Conservation (phyloP, 441 rosid species). For the Brassica balearica region DNA sequence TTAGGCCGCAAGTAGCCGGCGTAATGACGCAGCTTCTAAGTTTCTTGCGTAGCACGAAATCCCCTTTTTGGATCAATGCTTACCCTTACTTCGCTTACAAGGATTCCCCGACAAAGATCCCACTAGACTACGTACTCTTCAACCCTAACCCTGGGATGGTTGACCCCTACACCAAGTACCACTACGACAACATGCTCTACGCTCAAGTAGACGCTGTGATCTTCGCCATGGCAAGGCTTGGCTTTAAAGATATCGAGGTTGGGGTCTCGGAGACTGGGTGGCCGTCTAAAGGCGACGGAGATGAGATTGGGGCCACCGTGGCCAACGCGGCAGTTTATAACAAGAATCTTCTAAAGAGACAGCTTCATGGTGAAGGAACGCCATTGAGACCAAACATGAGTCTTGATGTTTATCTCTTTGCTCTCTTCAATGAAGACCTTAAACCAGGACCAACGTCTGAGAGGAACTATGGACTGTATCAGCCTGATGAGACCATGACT, state of each 20-base stretch:
- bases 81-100: constrained; percentile 82
- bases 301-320: constrained; percentile 62
- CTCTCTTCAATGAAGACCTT: constrained; percentile 74
- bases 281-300: constrained; percentile 72
- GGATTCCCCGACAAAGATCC: constrained; percentile 53
- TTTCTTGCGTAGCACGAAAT: constrained; percentile 51
- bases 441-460: constrained; percentile 83
- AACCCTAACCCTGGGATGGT: constrained; percentile 71
- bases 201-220: constrained; percentile 70
- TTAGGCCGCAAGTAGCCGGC: constrained; percentile 51
- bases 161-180: constrained; percentile 63
- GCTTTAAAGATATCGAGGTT: constrained; percentile 60
- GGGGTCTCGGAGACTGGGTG: constrained; percentile 77
- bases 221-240: constrained; percentile 64
- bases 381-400: constrained; percentile 60
- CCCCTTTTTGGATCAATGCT: constrained; percentile 77
- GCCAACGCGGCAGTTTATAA: constrained; percentile 66
- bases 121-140: constrained; percentile 66
- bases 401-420: constrained; percentile 70
- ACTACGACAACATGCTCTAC: constrained; percentile 79
- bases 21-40: constrained; percentile 56
- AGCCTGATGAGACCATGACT: constrained; percentile 69
- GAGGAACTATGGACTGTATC: constrained; percentile 72
- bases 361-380: constrained; percentile 66
- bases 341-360: constrained; percentile 60